phyloP scores from a whole-genome alignment of 208 protist genomes.

The Perkinsela sp. region DNA sequence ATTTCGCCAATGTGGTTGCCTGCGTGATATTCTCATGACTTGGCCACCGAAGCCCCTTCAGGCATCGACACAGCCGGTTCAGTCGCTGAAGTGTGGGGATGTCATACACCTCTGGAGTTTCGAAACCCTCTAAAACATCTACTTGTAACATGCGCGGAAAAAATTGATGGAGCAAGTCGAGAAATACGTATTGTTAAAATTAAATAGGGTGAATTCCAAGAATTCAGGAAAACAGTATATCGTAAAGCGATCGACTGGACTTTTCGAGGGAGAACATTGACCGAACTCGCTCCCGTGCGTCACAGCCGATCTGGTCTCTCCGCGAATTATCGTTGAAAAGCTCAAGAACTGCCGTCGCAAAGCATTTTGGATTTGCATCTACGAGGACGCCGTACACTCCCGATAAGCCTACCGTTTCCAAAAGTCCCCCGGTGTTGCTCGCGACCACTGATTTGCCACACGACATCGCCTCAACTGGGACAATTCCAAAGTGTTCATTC shows the following conservation, averaged over 20 bases:
- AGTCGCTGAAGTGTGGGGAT: neutral
- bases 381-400: slow-evolving; percentile 1
- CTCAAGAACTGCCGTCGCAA: neutral
- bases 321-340: neutral
- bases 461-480: slow-evolving; percentile 49
- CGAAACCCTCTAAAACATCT: neutral
- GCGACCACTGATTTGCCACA: slow-evolving; percentile 52
- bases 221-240: no score
- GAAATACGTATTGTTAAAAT: no score
- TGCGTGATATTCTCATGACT: neutral
- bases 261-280: neutral
- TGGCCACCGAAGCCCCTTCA: neutral
- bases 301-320: neutral
- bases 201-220: no score
- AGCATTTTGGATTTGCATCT: neutral
- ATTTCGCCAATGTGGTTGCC: neutral
- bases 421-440: slow-evolving; percentile 60
- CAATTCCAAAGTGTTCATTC: slow-evolving; percentile 81
- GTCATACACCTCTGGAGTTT: neutral
- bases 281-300: neutral
- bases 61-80: neutral
- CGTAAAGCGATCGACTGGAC: no score
- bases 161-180: no score
- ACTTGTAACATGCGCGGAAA: no score
- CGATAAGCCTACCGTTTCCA: slow-evolving; percentile 42